Percentiles rank a stretch among this genome's conserved stretches.
These are phyloP conservation scores for Petunia axillaris DNA, from an alignment of 257 asterid genomes.

Conservation along the genomic window DNA sequence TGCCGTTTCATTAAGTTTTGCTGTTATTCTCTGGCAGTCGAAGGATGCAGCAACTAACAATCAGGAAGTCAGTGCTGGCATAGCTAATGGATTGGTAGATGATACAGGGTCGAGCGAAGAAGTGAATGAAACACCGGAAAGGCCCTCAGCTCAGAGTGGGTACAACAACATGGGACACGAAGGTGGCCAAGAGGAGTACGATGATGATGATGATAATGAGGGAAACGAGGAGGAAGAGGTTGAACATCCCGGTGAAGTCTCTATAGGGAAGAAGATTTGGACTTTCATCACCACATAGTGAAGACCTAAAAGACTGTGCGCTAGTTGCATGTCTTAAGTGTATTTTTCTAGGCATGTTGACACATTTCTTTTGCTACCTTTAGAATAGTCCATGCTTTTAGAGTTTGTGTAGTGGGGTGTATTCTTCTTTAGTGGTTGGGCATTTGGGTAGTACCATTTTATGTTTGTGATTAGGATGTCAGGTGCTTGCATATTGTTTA, in stretches of 20 bases:
- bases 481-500: slow-evolving; percentile 19
- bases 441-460: not conserved
- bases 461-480: slow-evolving; percentile 15
- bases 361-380: slow-evolving; percentile 12
- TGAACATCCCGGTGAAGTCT: slow-evolving; percentile 84
- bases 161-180: slow-evolving; percentile 26
- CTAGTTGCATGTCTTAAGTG: slow-evolving; percentile 10
- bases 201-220: slow-evolving; percentile 38
- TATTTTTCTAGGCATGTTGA: slow-evolving; percentile 20
- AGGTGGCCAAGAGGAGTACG: slow-evolving; percentile 14
- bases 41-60: slow-evolving; percentile 45
- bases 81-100: slow-evolving; percentile 37
- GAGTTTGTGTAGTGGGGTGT: slow-evolving; percentile 25
- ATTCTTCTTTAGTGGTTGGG: not conserved
- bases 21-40: slow-evolving; percentile 42
- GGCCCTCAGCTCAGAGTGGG: slow-evolving; percentile 32
- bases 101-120: slow-evolving; percentile 53
- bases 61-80: slow-evolving; percentile 37
- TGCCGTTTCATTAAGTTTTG: not conserved
- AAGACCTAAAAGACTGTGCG: not conserved
- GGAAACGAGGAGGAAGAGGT: slow-evolving; percentile 62
- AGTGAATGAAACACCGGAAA: slow-evolving; percentile 56
- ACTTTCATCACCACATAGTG: slow-evolving; percentile 77
- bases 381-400: slow-evolving; percentile 17
- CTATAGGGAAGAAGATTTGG: slow-evolving; percentile 94